Conservation (phyloP, 257 asterid species). For the Solanum neorickii region DNA sequence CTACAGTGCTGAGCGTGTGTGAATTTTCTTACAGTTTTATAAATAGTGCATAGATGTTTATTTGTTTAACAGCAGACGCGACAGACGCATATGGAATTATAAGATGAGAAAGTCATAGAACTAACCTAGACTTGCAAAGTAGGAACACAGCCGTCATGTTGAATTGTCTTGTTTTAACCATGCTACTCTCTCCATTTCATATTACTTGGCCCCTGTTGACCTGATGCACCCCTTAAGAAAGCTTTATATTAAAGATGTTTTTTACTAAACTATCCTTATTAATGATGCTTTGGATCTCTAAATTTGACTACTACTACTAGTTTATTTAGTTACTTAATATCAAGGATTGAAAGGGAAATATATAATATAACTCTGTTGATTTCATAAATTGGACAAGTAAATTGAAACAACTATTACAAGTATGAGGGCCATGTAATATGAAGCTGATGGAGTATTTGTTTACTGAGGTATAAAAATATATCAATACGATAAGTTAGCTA, state of each 20-base stretch:
- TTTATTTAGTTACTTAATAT: neutral
- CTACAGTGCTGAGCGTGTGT: neutral
- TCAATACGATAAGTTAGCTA: neutral
- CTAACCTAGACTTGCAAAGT: neutral
- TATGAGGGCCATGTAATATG: neutral
- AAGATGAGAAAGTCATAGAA: neutral
- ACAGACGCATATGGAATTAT: neutral
- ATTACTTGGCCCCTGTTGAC: neutral
- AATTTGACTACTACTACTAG: neutral
- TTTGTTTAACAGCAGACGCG: neutral
- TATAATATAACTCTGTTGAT: neutral
- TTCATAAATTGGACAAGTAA: neutral
- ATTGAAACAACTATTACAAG: neutral
- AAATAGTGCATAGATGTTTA: neutral
- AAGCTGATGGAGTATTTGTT: neutral
- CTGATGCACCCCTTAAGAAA: neutral
- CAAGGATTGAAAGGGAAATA: neutral
- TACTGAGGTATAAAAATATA: neutral
- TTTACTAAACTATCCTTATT: neutral
- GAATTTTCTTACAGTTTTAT: neutral
- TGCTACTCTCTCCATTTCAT: neutral
- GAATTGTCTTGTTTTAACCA: neutral
- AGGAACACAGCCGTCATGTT: neutral
- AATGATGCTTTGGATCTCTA: neutral
- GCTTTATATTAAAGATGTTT: neutral